These are phyloP conservation scores for Xylariaceae sp. DNA, from an alignment of 2,329 filamentous ascomycete species.

Conservation along the genomic window DNA sequence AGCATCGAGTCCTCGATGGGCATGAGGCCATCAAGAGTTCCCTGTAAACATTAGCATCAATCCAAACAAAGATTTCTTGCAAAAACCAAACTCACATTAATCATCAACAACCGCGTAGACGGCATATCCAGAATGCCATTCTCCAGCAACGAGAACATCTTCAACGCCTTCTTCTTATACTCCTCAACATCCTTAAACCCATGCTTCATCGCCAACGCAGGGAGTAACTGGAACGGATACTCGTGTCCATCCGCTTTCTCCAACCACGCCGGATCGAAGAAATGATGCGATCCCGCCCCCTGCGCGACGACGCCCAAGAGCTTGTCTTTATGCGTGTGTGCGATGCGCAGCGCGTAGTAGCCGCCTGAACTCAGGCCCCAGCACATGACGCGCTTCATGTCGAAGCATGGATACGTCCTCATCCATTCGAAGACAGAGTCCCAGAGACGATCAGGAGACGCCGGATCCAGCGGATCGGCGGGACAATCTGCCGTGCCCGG, in stretches of 20 bases:
- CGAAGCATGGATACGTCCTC: slow-evolving; percentile 41
- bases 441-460: slow-evolving; percentile 56
- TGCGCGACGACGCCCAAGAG: slow-evolving; percentile 56
- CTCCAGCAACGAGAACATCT: slow-evolving; percentile 58
- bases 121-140: slow-evolving; percentile 52
- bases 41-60: slow-evolving; percentile 38
- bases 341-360: slow-evolving; percentile 63
- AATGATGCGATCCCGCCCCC: slow-evolving; percentile 58
- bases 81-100: slow-evolving; percentile 54
- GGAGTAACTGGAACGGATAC: slow-evolving; percentile 55
- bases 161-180: slow-evolving; percentile 49
- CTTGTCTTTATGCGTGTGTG: slow-evolving; percentile 56
- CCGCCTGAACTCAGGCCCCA: slow-evolving; percentile 64
- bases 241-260: slow-evolving; percentile 59
- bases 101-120: slow-evolving; percentile 52
- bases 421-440: slow-evolving; percentile 58
- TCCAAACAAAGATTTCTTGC: too few relatives aligned
- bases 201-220: slow-evolving; percentile 57
- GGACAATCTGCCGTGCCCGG: slow-evolving; percentile 64
- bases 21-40: slow-evolving; percentile 59
- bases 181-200: slow-evolving; percentile 54
- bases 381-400: slow-evolving; percentile 51
- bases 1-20: slow-evolving; percentile 64
- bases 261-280: slow-evolving; percentile 56
- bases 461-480: slow-evolving; percentile 55